These are phyloP conservation scores for Pythium coloratum DNA, from an alignment of 352 stramenopile genomes.

Conservation along the genomic window DNA sequence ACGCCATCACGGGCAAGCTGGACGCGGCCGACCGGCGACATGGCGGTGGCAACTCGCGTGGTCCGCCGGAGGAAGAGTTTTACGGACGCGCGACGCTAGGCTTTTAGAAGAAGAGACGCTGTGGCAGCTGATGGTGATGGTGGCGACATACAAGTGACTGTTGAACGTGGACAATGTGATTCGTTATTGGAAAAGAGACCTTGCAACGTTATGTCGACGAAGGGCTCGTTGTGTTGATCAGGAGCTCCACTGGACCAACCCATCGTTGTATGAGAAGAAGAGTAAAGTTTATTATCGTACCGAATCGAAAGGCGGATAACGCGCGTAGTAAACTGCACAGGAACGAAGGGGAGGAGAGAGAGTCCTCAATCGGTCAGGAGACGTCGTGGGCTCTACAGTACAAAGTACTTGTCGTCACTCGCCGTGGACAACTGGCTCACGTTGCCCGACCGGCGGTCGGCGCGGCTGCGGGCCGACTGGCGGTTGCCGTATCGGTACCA, in stretches of 20 bases:
- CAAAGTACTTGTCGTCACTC: conserved; percentile 82
- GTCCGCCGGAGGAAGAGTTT: conserved; percentile 71
- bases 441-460: conserved; percentile 65
- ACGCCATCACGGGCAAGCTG: conserved; percentile 32
- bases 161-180: conserved; percentile 5
- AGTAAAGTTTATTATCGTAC: conserved; percentile 5
- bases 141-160: not conserved
- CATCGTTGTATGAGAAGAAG: not conserved
- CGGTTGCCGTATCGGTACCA: conserved; percentile 83
- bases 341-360: not conserved
- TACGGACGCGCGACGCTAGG: conserved; percentile 82
- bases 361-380: not conserved
- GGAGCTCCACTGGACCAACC: too few relatives aligned
- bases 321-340: not conserved
- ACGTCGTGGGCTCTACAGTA: conserved; percentile 47
- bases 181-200: not conserved
- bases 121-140: not conserved
- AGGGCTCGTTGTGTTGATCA: too few relatives aligned
- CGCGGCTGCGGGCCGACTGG: conserved; percentile 58
- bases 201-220: too few relatives aligned
- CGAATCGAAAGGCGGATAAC: not conserved
- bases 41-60: conserved; percentile 22
- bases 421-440: conserved; percentile 55
- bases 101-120: conserved; percentile 43
- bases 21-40: conserved; percentile 31